Percentiles rank a stretch among this genome's conserved stretches.
Evolutionary conservation across 1,284 basidiomycete genomes (phyloP).

Genomic region (Sanghuangporus baumii): DNA sequence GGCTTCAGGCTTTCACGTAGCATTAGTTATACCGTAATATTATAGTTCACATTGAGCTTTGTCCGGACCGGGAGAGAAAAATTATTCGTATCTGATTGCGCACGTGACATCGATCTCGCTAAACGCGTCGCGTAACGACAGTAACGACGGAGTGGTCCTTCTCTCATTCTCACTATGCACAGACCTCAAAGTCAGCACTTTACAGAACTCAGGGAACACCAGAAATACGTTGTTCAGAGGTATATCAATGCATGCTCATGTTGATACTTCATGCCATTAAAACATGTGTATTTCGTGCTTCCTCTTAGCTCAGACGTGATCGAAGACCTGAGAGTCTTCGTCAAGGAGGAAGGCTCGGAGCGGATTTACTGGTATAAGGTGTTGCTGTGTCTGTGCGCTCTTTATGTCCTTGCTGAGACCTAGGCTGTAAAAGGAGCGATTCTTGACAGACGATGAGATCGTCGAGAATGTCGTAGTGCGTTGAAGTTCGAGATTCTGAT

Average conservation of each 20-base stretch:
- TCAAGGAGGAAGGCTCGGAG: conserved; percentile 51
- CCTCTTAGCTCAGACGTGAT: conserved; percentile 63
- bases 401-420: background rate
- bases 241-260: conserved; percentile 13
- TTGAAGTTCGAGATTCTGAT: conserved; percentile 17
- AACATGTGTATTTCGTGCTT: background rate
- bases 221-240: conserved; percentile 30
- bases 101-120: background rate
- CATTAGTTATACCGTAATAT: background rate
- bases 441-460: conserved; percentile 65
- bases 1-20: background rate
- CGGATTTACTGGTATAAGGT: conserved; percentile 73
- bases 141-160: background rate
- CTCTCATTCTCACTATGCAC: background rate
- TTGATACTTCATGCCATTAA: background rate
- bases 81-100: background rate
- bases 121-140: no score
- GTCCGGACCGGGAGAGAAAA: no score
- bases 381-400: background rate
- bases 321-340: conserved; percentile 62
- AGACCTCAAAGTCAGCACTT: conserved; percentile 10
- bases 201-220: conserved; percentile 5
- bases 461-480: conserved; percentile 66
- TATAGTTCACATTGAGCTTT: no score
- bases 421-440: conserved; percentile 51